Evolutionary conservation across 2,329 filamentous ascomycete genomes (phyloP).

Genomic region (Apiospora saccharicola): DNA sequence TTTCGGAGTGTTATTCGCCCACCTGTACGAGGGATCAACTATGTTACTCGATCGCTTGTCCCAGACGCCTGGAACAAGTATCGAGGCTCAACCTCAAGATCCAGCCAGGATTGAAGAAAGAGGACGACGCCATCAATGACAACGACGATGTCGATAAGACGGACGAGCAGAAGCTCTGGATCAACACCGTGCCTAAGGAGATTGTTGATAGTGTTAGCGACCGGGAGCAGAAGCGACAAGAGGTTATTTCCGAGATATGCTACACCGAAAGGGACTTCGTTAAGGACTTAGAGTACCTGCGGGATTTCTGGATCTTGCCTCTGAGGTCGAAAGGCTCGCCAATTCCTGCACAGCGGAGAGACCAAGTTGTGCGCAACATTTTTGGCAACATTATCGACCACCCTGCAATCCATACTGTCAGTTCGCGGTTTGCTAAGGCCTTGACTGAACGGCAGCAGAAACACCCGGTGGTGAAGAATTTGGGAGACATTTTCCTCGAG

Average conservation of each 20-base stretch:
- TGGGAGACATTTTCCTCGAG: conserved; percentile 94
- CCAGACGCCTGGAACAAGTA: conserved; percentile 91
- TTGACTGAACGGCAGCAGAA: conserved; percentile 91
- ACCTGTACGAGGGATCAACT: conserved; percentile 95
- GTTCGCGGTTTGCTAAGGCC: conserved; percentile 85
- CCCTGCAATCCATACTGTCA: conserved; percentile 84
- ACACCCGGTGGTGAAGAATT: conserved; percentile 83
- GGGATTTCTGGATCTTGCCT: conserved; percentile 98
- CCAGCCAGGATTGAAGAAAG: conserved; percentile 81
- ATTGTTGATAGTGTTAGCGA: conserved; percentile 89
- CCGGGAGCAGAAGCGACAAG: conserved; percentile 94
- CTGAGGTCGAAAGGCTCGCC: conserved; percentile 83
- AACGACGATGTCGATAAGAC: conserved; percentile 85
- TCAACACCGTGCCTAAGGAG: conserved; percentile 96
- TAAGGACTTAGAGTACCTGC: conserved; percentile 95
- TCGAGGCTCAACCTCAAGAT: conserved; percentile 93
- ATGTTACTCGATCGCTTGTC: conserved; percentile 98
- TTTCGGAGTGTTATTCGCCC: conserved; percentile 97
- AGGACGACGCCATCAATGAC: conserved; percentile 63
- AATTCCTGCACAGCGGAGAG: conserved; percentile 85
- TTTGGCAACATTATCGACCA: conserved; percentile 94
- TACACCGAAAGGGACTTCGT: conserved; percentile 99
- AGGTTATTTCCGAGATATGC: conserved; percentile 97
- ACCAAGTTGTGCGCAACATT: conserved; percentile 91
- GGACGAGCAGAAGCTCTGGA: conserved; percentile 98